Evolutionary conservation across 257 asterid genomes (phyloP).

Genomic region (Ballota nigra): DNA sequence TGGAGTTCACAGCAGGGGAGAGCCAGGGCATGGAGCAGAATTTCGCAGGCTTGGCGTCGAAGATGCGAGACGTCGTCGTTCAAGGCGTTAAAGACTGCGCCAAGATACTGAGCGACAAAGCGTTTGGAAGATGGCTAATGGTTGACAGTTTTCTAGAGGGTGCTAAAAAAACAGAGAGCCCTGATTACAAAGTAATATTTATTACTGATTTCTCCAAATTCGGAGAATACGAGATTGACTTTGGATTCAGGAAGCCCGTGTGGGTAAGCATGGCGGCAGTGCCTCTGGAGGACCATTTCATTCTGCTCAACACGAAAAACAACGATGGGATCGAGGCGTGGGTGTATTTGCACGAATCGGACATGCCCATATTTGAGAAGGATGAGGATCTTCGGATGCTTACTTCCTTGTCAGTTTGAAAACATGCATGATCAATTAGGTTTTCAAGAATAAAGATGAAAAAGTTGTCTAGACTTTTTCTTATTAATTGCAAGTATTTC

Average conservation of each 20-base stretch:
- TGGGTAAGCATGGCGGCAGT: not conserved
- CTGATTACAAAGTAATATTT: not conserved
- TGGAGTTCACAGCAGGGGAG: not conserved
- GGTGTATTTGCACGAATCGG: conserved; percentile 7
- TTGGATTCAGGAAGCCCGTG: conserved; percentile 1
- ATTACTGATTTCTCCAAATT: not conserved
- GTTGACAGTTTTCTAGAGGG: not conserved
- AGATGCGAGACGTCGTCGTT: not conserved
- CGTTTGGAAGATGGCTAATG: not conserved
- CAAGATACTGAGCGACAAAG: not conserved
- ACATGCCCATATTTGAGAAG: not conserved
- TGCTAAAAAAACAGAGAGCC: not conserved
- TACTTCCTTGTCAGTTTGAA: not conserved
- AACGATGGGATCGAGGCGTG: conserved; percentile 6
- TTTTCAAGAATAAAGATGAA: too few species aligned
- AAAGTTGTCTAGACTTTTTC: too few species aligned
- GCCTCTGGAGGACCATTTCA: not conserved
- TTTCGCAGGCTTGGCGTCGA: not conserved
- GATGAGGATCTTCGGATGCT: not conserved
- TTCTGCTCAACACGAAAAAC: not conserved
- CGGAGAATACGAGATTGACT: not conserved
- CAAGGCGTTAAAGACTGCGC: not conserved
- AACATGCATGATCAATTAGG: not conserved
- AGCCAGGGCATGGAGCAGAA: not conserved
- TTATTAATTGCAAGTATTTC: too few species aligned